phyloP scores from a whole-genome alignment of 441 rosid species.

The Mallotus repandus region DNA sequence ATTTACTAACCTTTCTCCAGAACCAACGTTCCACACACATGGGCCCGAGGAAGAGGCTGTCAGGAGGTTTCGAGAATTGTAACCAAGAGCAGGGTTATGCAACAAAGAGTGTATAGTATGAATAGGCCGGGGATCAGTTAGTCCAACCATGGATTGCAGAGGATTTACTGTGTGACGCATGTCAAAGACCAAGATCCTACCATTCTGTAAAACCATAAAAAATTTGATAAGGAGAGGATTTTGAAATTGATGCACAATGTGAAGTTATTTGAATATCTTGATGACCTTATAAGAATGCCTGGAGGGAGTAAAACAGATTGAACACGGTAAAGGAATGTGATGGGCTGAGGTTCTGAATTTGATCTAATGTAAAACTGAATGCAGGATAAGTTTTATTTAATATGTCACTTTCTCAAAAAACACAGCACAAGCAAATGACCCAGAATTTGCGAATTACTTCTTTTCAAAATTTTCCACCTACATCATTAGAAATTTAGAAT shows the following conservation, averaged over 20 bases:
- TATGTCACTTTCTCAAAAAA: not conserved
- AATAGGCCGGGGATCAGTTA: not conserved
- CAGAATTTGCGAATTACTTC: not conserved
- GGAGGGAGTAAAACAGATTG: not conserved
- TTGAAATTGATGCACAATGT: not conserved
- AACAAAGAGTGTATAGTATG: conserved; percentile 3
- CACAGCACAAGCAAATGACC: not conserved
- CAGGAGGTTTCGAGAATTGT: not conserved
- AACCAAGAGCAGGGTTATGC: conserved; percentile 8
- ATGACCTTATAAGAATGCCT: not conserved
- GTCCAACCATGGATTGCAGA: conserved; percentile 7
- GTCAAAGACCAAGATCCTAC: conserved; percentile 10
- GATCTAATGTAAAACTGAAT: not conserved
- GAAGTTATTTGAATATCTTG: not conserved
- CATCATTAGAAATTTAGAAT: not conserved
- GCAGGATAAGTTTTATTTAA: not conserved
- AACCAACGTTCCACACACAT: not conserved
- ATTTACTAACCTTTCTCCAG: conserved; percentile 9
- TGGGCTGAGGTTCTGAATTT: not conserved
- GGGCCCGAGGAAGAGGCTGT: conserved; percentile 9
- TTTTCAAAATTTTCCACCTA: not conserved
- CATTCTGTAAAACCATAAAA: conserved; percentile 1
- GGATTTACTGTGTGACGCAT: not conserved
- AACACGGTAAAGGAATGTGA: too few species aligned
- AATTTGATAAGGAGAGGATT: not conserved